Evolutionary conservation across 768 basidiomycete genomes (phyloP), one percentile per base, ranked within the genome.

Genomic region (Rhodotorula graminis): DNA sequence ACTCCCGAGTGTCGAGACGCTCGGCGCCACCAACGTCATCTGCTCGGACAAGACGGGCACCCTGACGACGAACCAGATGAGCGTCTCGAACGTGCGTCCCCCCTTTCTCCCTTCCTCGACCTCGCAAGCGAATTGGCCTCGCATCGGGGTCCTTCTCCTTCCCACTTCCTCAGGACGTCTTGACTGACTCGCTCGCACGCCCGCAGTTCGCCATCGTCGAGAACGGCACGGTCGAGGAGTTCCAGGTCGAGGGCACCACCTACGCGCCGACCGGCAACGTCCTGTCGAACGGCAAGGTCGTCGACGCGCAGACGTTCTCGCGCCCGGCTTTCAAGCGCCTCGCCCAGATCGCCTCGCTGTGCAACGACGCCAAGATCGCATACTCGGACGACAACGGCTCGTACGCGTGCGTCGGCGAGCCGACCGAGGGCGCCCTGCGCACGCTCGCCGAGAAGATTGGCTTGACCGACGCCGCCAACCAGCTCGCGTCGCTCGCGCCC

Each of bases 11-110:
- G 96, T 99, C 46, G 95, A 99, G 83, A 98, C 95, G 52, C 85
- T 99, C 14, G 95, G 95, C 1, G 94, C 93, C 83, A 96, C 94
- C 56, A 97, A 96, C 80, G 93, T 99, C 61, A 98, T 99, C 77
- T 99, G 95, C 81, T 94, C 93, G 7, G 95, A 99, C 83, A 99
- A 99, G 85, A 99, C 95, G 37, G 94, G 94, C 61, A 80, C 81
- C 58, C 68, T 80, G 23, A 80, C 79, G 3, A 80, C 79, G 27
- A 79, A 78, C 82, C 95, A 98, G 80, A 98, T 98, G 95, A 91
- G 92, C 77, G 91, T 97, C 33, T 89, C 91, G 46, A 76, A 73
- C 64, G 81, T 82, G 25, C 58, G 74, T 87, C 2, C 31, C 33
- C 16, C 0, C 31, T 27, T 49, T 29, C 27, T 37, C 15, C 53